Percentiles rank a stretch among this genome's conserved stretches.
phyloP scores from a whole-genome alignment of 345 rosid genomes.

The Cardamine occulta region DNA sequence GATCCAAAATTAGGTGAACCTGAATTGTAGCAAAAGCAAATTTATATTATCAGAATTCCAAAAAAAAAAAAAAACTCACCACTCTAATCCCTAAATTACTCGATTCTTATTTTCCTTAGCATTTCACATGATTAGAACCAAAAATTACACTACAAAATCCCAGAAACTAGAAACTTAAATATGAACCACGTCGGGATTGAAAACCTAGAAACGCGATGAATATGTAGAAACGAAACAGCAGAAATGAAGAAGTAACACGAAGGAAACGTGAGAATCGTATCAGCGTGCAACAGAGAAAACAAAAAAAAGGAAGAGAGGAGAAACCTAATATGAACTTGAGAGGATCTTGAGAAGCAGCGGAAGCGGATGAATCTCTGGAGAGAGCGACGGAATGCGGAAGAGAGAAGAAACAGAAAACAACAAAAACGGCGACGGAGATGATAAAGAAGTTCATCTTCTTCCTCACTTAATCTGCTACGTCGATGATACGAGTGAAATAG shows the following conservation, averaged over 20 bases:
- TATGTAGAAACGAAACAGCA: not conserved
- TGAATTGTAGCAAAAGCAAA: slow-evolving; percentile 30
- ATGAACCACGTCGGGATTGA: not conserved
- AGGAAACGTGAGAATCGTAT: not conserved
- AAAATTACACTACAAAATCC: slow-evolving; percentile 11
- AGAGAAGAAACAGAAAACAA: not conserved
- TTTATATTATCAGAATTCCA: slow-evolving; percentile 1
- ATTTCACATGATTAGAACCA: not conserved
- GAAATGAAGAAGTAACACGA: not conserved
- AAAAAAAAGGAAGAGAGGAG: slow-evolving; percentile 4
- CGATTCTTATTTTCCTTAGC: too few relatives aligned
- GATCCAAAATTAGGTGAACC: slow-evolving; percentile 60
- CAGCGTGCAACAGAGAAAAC: not conserved
- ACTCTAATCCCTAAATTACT: too few relatives aligned
- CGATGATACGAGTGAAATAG: slow-evolving; percentile 8
- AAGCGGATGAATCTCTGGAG: slow-evolving; percentile 18
- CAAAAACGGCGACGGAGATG: slow-evolving; percentile 1
- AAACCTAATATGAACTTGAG: slow-evolving; percentile 68
- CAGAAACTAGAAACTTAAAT: not conserved
- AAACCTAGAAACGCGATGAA: not conserved
- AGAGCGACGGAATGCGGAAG: slow-evolving; percentile 28
- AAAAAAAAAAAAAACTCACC: not conserved
- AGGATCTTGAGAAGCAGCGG: slow-evolving; percentile 47
- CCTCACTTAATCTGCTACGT: slow-evolving; percentile 24
- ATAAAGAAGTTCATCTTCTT: slow-evolving; percentile 31